Conservation (phyloP, 2,329 filamentous ascomycete species). For the Botrytis medusae region DNA sequence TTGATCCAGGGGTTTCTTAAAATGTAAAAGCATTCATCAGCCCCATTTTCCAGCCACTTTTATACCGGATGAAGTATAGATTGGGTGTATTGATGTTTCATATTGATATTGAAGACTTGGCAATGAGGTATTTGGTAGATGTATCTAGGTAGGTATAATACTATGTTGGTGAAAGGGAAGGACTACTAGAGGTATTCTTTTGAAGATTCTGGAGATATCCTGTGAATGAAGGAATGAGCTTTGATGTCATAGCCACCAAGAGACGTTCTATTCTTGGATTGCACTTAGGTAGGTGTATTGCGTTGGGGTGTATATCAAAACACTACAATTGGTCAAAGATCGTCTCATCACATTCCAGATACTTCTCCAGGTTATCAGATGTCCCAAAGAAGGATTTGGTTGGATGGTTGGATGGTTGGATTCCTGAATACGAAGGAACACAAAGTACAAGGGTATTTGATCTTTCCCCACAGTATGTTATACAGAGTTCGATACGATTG, state of each 20-base stretch:
- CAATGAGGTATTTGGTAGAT: background rate
- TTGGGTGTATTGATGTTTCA: background rate
- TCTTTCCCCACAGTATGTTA: slow-evolving; percentile 2
- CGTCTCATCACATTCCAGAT: background rate
- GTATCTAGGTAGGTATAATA: background rate
- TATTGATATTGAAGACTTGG: background rate
- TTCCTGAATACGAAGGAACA: slow-evolving; percentile 3
- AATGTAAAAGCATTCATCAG: background rate
- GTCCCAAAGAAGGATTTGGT: background rate
- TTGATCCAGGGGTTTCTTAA: background rate
- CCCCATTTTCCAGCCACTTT: slow-evolving; percentile 10
- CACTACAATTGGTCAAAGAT: background rate
- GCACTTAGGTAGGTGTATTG: background rate
- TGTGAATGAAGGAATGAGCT: background rate
- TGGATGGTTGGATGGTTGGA: background rate
- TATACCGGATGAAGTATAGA: background rate
- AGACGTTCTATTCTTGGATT: background rate
- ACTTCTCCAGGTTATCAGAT: background rate
- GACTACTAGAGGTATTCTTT: background rate
- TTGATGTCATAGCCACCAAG: background rate
- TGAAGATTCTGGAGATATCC: background rate
- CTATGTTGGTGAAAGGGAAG: background rate
- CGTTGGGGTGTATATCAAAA: background rate
- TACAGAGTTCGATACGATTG: background rate
- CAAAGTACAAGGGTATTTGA: background rate